Percentiles rank a stretch among this genome's conserved stretches.
These are phyloP conservation scores for Cyanidiococcus yangmingshanensis DNA, from an alignment of 23 red algal species.

Conservation along the genomic window DNA sequence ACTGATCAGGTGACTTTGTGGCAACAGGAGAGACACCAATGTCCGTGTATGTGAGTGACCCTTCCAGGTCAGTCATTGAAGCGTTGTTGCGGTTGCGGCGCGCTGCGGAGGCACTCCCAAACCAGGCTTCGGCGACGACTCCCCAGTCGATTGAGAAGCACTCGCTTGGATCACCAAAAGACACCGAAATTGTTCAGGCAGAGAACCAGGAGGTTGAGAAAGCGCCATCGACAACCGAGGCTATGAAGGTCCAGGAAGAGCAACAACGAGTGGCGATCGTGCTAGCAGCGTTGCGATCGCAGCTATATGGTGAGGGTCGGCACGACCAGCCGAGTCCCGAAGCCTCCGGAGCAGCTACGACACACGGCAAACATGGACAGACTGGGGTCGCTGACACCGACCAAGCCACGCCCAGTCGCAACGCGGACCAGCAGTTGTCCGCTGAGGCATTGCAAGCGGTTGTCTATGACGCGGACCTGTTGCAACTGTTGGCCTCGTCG, in stretches of 20 bases:
- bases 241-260: neutral
- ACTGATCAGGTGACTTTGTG: too few relatives aligned
- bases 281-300: neutral
- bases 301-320: neutral
- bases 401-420: neutral
- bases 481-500: slow-evolving; percentile 45
- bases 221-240: too few relatives aligned
- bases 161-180: too few relatives aligned
- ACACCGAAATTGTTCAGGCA: too few relatives aligned
- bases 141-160: too few relatives aligned
- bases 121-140: too few relatives aligned
- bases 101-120: too few relatives aligned
- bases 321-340: neutral
- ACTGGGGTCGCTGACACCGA: neutral
- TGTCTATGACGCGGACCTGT: slow-evolving; percentile 45
- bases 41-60: too few relatives aligned
- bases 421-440: neutral
- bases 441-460: slow-evolving; percentile 12
- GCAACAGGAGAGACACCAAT: too few relatives aligned
- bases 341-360: neutral
- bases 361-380: neutral
- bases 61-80: too few relatives aligned
- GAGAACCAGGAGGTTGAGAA: too few relatives aligned
- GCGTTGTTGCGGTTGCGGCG: too few relatives aligned
- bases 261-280: neutral